Percentiles rank a stretch among this genome's conserved stretches.
Conservation (phyloP, 1,139 yeast species). For the Diutina neorugosa region DNA sequence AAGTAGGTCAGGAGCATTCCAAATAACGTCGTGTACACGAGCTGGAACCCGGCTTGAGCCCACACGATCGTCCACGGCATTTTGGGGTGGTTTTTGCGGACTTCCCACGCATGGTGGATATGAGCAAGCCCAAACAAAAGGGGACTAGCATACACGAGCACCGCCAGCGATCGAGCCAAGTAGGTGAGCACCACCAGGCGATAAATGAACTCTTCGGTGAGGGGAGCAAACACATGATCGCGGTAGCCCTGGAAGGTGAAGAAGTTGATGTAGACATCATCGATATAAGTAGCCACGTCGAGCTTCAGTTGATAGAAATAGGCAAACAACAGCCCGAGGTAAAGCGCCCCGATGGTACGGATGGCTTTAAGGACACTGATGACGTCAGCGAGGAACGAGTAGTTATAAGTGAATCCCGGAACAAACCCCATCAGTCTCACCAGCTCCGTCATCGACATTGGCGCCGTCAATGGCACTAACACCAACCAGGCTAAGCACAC, state of each 20-base stretch:
- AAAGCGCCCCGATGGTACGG: slow-evolving; percentile 31
- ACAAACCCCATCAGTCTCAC: slow-evolving; percentile 14
- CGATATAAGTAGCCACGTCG: slow-evolving; percentile 9
- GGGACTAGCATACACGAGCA: slow-evolving; percentile 35
- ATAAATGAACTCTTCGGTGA: slow-evolving; percentile 79
- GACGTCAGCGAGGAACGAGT: slow-evolving; percentile 14
- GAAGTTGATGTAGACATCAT: slow-evolving; percentile 10
- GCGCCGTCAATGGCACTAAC: neutral
- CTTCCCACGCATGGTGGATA: slow-evolving; percentile 66
- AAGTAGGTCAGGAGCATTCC: slow-evolving; percentile 64
- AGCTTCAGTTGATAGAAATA: slow-evolving; percentile 12
- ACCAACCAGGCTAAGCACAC: neutral
- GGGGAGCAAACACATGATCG: slow-evolving; percentile 67
- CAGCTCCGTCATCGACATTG: neutral
- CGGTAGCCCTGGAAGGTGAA: slow-evolving; percentile 40
- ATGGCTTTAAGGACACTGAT: slow-evolving; percentile 13
- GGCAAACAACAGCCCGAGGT: slow-evolving; percentile 44
- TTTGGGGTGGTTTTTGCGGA: slow-evolving; percentile 18
- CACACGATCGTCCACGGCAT: slow-evolving; percentile 20
- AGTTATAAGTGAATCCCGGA: slow-evolving; percentile 16
- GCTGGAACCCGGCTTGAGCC: slow-evolving; percentile 41
- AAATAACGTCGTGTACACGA: slow-evolving; percentile 63
- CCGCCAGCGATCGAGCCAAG: slow-evolving; percentile 16
- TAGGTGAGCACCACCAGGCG: slow-evolving; percentile 47
- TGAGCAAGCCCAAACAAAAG: slow-evolving; percentile 85